phyloP scores from a whole-genome alignment of 1,139 yeast genomes.

The Yamadazyma taylorii region DNA sequence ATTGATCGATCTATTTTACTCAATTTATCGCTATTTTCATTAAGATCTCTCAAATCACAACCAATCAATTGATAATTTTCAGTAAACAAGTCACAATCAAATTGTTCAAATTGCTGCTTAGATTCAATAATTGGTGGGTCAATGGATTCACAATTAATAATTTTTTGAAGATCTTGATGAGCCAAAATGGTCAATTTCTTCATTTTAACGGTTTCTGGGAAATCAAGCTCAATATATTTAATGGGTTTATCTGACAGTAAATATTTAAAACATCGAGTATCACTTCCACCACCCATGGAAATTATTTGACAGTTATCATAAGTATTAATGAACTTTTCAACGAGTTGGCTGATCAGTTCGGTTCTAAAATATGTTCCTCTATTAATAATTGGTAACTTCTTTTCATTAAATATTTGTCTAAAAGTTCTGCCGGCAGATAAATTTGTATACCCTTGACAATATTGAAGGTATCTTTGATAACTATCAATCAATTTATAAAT shows the following conservation, averaged over 20 bases:
- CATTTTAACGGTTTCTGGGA: constrained; percentile 56
- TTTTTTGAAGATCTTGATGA: constrained; percentile 21
- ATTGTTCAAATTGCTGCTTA: constrained; percentile 23
- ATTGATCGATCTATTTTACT: constrained; percentile 21
- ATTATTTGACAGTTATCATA: constrained; percentile 56
- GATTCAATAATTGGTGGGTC: constrained; percentile 9
- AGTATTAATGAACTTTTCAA: constrained; percentile 48
- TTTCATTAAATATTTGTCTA: constrained; percentile 37
- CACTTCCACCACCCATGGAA: constrained; percentile 96
- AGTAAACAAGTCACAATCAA: constrained; percentile 40
- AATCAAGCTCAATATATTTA: constrained; percentile 74
- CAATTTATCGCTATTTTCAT: constrained; percentile 4
- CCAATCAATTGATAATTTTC: constrained; percentile 54
- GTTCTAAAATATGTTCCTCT: constrained; percentile 84
- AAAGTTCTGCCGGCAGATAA: constrained; percentile 44
- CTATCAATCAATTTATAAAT: constrained; percentile 46
- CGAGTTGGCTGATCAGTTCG: constrained; percentile 53
- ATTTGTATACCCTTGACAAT: constrained; percentile 39
- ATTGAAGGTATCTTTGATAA: constrained; percentile 35
- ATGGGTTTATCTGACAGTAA: constrained; percentile 29
- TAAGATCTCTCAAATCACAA: constrained; percentile 49
- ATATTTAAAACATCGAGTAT: constrained; percentile 66
- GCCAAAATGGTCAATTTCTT: constrained; percentile 57
- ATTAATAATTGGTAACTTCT: constrained; percentile 76
- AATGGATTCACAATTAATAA: constrained; percentile 18